These are phyloP conservation scores for Cryptomeria japonica DNA, from an alignment of 75 land plant species.

Conservation along the genomic window DNA sequence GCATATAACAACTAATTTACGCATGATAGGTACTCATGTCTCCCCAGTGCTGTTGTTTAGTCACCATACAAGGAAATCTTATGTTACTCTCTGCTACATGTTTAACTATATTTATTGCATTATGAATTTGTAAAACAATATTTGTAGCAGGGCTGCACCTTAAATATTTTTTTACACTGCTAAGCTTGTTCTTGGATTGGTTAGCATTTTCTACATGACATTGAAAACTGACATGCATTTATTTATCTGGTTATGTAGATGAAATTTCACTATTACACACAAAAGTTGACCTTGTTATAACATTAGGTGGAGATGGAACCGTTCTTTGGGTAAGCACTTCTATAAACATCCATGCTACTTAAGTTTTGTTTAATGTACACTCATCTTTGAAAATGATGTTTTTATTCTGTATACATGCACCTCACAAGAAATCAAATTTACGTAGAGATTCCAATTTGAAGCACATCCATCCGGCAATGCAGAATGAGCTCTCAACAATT, in stretches of 20 bases:
- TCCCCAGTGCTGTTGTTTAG: background rate
- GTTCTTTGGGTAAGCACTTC: constrained; percentile 84
- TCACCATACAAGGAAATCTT: background rate
- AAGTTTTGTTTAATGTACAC: background rate
- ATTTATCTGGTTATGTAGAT: constrained; percentile 19
- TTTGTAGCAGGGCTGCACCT: background rate
- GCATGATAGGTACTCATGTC: background rate
- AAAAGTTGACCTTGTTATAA: constrained; percentile 85
- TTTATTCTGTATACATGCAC: background rate
- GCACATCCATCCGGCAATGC: background rate
- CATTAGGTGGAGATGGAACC: constrained; percentile 99
- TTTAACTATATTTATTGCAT: background rate
- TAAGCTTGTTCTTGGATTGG: background rate
- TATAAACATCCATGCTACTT: background rate
- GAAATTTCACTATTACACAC: constrained; percentile 63
- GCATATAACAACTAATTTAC: background rate
- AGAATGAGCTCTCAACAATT: background rate
- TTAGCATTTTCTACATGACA: background rate
- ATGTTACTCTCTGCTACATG: background rate
- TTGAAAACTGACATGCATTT: background rate
- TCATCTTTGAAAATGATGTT: background rate
- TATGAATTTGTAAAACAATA: background rate
- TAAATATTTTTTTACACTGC: background rate
- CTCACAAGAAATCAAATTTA: background rate
- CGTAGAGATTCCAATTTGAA: constrained; percentile 3